Evolutionary conservation across 164 flowering plant species (phyloP).

Genomic region (Vitis riparia): DNA sequence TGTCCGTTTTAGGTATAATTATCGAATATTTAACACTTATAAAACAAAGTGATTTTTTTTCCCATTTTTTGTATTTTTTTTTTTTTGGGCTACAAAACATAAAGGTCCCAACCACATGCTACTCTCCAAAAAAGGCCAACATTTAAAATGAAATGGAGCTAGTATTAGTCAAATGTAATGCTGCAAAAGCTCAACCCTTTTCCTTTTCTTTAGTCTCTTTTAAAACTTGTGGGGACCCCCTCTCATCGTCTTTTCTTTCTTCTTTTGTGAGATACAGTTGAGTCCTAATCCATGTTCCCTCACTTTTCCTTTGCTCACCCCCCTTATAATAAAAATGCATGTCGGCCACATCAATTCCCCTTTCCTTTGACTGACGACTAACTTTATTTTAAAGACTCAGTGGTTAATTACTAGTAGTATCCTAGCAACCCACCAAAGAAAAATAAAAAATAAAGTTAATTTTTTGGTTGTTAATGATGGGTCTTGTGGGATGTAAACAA

Average conservation of each 20-base stretch:
- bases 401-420: background rate
- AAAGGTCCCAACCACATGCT: constrained; percentile 14
- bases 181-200: constrained; percentile 19
- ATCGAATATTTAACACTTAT: no score
- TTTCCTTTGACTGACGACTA: constrained; percentile 12
- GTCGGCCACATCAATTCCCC: constrained; percentile 18
- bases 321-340: background rate
- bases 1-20: no score
- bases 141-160: constrained; percentile 3
- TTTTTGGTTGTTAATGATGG: constrained; percentile 10
- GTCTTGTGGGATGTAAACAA: constrained; percentile 14
- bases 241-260: background rate
- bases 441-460: background rate
- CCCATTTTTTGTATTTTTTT: background rate
- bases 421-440: background rate
- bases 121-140: constrained; percentile 15
- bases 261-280: constrained; percentile 3
- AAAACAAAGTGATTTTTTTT: background rate
- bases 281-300: constrained; percentile 18
- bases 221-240: constrained; percentile 6
- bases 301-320: constrained; percentile 10
- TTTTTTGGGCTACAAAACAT: background rate
- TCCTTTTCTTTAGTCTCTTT: constrained; percentile 6
- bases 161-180: constrained; percentile 19
- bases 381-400: background rate